Base-by-base conservation (phyloP, 257 asterid genomes). In the Solanum lycopersicoides region DNA sequence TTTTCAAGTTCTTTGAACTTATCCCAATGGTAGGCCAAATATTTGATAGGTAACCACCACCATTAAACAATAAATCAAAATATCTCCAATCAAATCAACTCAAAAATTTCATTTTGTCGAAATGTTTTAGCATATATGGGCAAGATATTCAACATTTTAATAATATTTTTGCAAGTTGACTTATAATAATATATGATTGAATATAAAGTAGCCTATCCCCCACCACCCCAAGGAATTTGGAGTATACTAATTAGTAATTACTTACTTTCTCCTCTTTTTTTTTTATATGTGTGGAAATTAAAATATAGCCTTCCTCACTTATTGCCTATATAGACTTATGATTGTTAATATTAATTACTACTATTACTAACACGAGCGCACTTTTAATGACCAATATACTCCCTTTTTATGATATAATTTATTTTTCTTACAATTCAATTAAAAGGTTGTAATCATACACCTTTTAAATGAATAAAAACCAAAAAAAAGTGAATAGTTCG, bases 1-100 rank as follows among this genome's bases (percentile, higher is more conserved):
- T 20, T 72, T 45, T 47, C 32, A 32, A 82, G 41, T 18, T 25
- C 44, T 50, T 82, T 82, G 69, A 82, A 11, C 30, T 32, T 82
- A 53, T 82, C 71, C 69, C 45, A 63, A 11, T 18, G 69, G 88
- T 83, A 66, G 59, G 80, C 88, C 76, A 88, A n/a, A 88, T 88
- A 14, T 87, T 68, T 88, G 92, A 86, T 76, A 74, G 87, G 59
- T 30, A 76, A 23, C 69, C 28, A 16, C 35, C 16, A 82, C 45
- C 66, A 47, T 44, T 28, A 76, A 79, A 32, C 37, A 42, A 82
- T 86, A 68, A 12, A 25, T 25, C 65, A 83, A 47, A 30, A 41
- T 20, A 89, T 71, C 83, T 56, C 45, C 87, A 86, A 37, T 12
- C 14, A 86, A 79, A 83, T 53, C 80, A 88, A 84, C 18, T 59